phyloP scores from a whole-genome alignment of 1,284 basidiomycete genomes.

The Fomes fomentarius region DNA sequence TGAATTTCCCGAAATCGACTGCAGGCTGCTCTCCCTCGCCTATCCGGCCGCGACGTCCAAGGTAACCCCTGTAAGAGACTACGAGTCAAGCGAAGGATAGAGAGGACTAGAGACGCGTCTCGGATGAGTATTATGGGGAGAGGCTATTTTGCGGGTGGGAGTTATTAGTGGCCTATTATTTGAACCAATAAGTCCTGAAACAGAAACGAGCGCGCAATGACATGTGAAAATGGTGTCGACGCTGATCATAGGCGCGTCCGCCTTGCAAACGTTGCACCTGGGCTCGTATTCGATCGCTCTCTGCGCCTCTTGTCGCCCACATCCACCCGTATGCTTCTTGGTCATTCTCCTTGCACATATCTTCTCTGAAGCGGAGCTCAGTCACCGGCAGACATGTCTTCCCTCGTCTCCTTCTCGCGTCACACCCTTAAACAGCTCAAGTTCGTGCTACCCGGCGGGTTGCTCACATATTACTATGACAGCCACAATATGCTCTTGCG shows the following conservation, averaged over 20 bases:
- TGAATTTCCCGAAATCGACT: too few species aligned
- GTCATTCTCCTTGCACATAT: background rate
- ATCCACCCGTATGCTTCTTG: background rate
- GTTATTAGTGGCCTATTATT: background rate
- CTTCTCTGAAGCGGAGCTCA: background rate
- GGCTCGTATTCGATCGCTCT: background rate
- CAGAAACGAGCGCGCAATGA: background rate
- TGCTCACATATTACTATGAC: slow-evolving; percentile 61
- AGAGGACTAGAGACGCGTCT: background rate
- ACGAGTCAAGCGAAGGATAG: background rate
- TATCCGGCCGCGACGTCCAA: background rate
- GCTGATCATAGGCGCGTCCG: background rate
- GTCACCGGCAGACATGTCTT: slow-evolving; percentile 10
- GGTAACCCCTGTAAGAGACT: background rate
- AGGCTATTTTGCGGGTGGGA: background rate
- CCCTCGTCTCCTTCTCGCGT: slow-evolving; percentile 34
- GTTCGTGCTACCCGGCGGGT: slow-evolving; percentile 69
- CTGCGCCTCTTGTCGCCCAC: background rate
- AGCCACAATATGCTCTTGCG: slow-evolving; percentile 53
- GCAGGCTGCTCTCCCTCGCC: too few species aligned
- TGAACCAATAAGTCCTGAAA: background rate
- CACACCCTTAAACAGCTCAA: slow-evolving; percentile 71
- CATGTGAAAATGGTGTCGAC: slow-evolving; percentile 6
- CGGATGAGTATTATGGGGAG: background rate
- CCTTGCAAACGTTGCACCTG: background rate